These are phyloP conservation scores for Populus hybrid DNA, from an alignment of 441 rosid species.

Conservation along the genomic window DNA sequence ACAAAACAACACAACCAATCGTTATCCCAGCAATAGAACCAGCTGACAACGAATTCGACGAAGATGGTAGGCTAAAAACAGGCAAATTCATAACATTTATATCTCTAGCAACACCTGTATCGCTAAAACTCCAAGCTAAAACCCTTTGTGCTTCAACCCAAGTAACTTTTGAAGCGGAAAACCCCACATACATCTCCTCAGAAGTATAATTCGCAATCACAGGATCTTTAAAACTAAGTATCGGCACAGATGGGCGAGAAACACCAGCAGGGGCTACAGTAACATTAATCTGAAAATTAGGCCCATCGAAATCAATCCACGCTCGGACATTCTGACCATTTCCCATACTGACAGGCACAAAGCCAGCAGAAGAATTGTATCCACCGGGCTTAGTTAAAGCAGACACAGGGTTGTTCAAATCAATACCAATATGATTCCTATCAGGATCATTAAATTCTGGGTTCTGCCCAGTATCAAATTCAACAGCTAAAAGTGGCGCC, in stretches of 20 bases:
- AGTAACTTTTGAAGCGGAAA: conserved; percentile 74
- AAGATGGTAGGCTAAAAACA: conserved; percentile 44
- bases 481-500: conserved; percentile 73
- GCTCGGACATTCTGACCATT: conserved; percentile 68
- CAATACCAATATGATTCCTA: conserved; percentile 69
- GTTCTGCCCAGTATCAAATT: conserved; percentile 71
- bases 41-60: conserved; percentile 45
- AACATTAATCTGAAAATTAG: conserved; percentile 58
- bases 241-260: conserved; percentile 49
- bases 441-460: conserved; percentile 60
- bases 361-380: conserved; percentile 47
- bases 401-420: conserved; percentile 57
- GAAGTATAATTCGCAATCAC: conserved; percentile 65
- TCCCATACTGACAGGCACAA: conserved; percentile 57
- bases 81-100: conserved; percentile 66
- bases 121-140: conserved; percentile 70
- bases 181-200: conserved; percentile 63
- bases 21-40: conserved; percentile 61
- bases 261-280: conserved; percentile 65
- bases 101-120: conserved; percentile 47
- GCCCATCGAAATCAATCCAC: conserved; percentile 81
- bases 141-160: conserved; percentile 76
- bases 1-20: conserved; percentile 49
- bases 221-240: conserved; percentile 50
- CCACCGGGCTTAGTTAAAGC: conserved; percentile 34